phyloP scores from a whole-genome alignment of 139 green algal species.

The Chlorella ohadii region DNA sequence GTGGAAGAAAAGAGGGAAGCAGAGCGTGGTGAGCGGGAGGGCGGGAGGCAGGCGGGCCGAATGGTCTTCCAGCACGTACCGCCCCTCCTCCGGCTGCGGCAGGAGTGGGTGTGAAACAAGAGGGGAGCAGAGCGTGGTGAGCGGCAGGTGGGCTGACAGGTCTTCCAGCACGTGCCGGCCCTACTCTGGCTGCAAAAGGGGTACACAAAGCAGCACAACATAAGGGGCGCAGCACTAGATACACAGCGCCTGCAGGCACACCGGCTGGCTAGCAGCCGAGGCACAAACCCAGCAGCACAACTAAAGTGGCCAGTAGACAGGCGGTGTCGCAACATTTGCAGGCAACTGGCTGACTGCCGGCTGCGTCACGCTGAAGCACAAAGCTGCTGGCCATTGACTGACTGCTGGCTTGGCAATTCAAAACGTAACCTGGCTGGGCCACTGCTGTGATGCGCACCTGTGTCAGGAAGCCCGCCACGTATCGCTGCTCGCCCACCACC shows the following conservation, averaged over 20 bases:
- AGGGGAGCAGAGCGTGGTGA: neutral
- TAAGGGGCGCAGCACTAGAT: too few relatives aligned
- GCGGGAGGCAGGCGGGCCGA: neutral
- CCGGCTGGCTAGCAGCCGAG: too few relatives aligned
- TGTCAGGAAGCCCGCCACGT: conserved; percentile 85
- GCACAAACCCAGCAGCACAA: too few relatives aligned
- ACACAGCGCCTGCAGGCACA: too few relatives aligned
- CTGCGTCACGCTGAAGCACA: too few relatives aligned
- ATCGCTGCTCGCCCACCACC: conserved; percentile 57
- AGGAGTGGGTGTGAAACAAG: neutral
- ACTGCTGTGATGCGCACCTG: neutral
- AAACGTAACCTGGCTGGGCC: too few relatives aligned
- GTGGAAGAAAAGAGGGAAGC: neutral
- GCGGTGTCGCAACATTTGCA: too few relatives aligned
- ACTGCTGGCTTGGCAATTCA: too few relatives aligned
- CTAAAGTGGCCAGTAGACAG: too few relatives aligned
- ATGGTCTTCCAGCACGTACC: neutral
- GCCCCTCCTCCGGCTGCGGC: neutral
- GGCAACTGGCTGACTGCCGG: too few relatives aligned
- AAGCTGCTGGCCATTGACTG: too few relatives aligned
- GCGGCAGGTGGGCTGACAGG: neutral
- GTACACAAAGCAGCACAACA: neutral
- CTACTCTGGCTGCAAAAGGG: neutral
- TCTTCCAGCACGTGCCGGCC: neutral
- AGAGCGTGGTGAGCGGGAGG: too few relatives aligned